Conservation (phyloP, 78 protist genomes). For the Dictyostelium intermedium region DNA sequence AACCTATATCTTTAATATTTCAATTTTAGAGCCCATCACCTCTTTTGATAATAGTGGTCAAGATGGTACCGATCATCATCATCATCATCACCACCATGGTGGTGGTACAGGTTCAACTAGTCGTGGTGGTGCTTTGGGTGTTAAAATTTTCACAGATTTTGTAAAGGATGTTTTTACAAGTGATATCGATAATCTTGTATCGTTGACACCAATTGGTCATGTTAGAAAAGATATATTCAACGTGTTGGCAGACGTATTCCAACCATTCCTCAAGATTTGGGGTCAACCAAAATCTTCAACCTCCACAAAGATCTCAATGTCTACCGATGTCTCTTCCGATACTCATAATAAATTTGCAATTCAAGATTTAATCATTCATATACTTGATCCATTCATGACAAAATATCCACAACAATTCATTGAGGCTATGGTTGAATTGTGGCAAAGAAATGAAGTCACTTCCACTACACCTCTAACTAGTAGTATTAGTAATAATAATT, state of each 20-base stretch:
- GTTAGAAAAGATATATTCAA: conserved; percentile 38
- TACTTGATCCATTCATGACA: conserved; percentile 63
- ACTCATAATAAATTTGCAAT: conserved; percentile 74
- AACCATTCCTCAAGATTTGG: conserved; percentile 59
- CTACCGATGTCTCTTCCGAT: conserved; percentile 72
- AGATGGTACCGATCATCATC: background rate
- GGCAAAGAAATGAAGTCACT: conserved; percentile 35
- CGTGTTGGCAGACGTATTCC: background rate
- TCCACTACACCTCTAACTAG: background rate
- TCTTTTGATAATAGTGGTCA: conserved; percentile 20
- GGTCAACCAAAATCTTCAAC: conserved; percentile 44
- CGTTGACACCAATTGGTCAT: conserved; percentile 60
- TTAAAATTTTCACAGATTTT: conserved; percentile 60
- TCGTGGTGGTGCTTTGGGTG: conserved; percentile 7
- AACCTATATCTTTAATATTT: conserved; percentile 50
- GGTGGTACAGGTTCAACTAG: background rate
- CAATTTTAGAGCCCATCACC: conserved; percentile 61
- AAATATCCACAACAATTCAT: conserved; percentile 59
- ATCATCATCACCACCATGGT: background rate
- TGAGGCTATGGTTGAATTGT: conserved; percentile 43
- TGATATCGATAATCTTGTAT: conserved; percentile 16
- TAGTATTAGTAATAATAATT: background rate
- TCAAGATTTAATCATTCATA: conserved; percentile 64
- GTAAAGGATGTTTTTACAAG: conserved; percentile 73
- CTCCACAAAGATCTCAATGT: conserved; percentile 29